Percentiles rank a stretch among this genome's conserved stretches.
Conservation (phyloP, 2,329 filamentous ascomycete species). For the Penicillium sp. region DNA sequence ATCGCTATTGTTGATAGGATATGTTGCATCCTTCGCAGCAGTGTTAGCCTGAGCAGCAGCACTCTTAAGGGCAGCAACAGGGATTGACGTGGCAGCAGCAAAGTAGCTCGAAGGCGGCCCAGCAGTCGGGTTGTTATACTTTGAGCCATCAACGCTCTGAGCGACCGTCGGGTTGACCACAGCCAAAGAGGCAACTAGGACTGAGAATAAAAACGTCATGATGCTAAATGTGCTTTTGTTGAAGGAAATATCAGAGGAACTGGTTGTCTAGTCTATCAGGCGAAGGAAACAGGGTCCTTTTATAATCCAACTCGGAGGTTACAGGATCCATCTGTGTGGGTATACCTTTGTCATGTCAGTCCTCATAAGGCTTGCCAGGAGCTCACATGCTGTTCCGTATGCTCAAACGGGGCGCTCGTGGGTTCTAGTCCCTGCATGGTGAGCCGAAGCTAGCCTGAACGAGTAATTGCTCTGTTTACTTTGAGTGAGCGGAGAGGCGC, state of each 20-base stretch:
- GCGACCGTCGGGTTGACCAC: slow-evolving; percentile 3
- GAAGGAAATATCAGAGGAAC: neutral
- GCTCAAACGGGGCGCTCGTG: neutral
- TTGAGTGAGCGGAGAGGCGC: neutral
- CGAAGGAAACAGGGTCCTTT: neutral
- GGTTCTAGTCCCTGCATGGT: neutral
- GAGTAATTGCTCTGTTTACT: neutral
- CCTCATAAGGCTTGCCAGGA: neutral
- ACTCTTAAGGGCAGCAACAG: slow-evolving; percentile 25
- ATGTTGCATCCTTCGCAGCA: slow-evolving; percentile 25
- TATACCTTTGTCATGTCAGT: neutral
- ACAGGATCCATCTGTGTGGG: neutral
- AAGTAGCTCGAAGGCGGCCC: slow-evolving; percentile 30
- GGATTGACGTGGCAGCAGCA: slow-evolving; percentile 24
- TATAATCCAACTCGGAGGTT: neutral
- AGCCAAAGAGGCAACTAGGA: neutral
- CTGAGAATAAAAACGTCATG: neutral
- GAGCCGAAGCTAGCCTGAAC: neutral
- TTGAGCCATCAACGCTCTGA: slow-evolving; percentile 20
- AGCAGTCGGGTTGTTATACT: slow-evolving; percentile 22
- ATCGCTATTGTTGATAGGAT: slow-evolving; percentile 21
- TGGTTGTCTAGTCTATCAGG: neutral
- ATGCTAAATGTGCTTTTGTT: neutral
- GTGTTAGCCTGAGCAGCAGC: slow-evolving; percentile 25
- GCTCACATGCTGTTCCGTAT: neutral